Percentiles rank a stretch among this genome's conserved stretches.
Conservation (phyloP, 495 filamentous ascomycete genomes). For the Aspergillus heteromorphus region DNA sequence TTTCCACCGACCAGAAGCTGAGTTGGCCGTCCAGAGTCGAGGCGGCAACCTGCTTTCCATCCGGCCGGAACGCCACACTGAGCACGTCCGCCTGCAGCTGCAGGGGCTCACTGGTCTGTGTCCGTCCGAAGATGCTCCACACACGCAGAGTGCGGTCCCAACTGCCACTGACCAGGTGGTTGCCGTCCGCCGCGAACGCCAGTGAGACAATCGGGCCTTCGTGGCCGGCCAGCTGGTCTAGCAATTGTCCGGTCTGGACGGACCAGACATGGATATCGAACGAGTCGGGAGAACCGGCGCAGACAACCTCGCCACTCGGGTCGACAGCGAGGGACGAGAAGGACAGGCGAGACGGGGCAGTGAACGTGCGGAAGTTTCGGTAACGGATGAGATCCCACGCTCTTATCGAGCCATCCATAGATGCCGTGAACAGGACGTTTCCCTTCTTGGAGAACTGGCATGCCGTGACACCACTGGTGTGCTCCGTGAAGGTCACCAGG, state of each 20-base stretch:
- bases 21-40: constrained; percentile 90
- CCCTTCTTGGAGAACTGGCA: constrained; percentile 92
- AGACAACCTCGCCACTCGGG: constrained; percentile 90
- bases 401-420: constrained; percentile 85
- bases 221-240: constrained; percentile 86
- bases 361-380: constrained; percentile 95
- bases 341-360: constrained; percentile 81
- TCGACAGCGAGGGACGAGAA: constrained; percentile 96
- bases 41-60: constrained; percentile 84
- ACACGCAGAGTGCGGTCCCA: constrained; percentile 94
- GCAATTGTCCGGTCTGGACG: constrained; percentile 91
- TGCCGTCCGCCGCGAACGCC: constrained; percentile 81
- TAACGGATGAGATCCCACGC: constrained; percentile 97
- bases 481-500: constrained; percentile 95
- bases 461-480: constrained; percentile 90
- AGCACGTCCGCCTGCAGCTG: constrained; percentile 87
- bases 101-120: constrained; percentile 90
- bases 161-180: constrained; percentile 77
- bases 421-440: constrained; percentile 90
- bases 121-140: constrained; percentile 90
- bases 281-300: constrained; percentile 88
- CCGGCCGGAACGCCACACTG: constrained; percentile 79
- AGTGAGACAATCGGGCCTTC: constrained; percentile 87
- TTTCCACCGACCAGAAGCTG: constrained; percentile 88
- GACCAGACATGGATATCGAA: constrained; percentile 98